phyloP scores from a whole-genome alignment of 2,329 filamentous ascomycete species.

The Penicillium thymicola region DNA sequence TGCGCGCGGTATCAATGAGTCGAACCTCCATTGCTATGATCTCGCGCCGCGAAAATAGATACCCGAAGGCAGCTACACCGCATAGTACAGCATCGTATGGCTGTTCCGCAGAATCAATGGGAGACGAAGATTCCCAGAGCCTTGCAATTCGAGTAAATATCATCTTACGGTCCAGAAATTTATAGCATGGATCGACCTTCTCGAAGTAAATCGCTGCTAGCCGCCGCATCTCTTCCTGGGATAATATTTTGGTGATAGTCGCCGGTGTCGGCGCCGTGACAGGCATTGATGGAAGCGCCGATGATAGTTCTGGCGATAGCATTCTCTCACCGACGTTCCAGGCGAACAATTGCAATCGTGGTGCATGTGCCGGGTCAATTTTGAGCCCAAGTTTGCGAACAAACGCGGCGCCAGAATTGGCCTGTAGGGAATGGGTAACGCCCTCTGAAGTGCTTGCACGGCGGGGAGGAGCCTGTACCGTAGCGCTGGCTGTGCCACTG shows the following conservation, averaged over 20 bases:
- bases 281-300: slow-evolving; percentile 10
- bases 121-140: slow-evolving; percentile 20
- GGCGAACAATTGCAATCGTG: slow-evolving; percentile 54
- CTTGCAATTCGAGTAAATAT: slow-evolving; percentile 31
- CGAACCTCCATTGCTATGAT: slow-evolving; percentile 45
- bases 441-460: slow-evolving; percentile 1
- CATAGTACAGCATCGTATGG: slow-evolving; percentile 51
- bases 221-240: slow-evolving; percentile 47
- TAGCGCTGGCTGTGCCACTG: slow-evolving; percentile 1
- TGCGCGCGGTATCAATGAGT: slow-evolving; percentile 47
- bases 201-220: slow-evolving; percentile 52
- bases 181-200: slow-evolving; percentile 53
- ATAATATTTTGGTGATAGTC: slow-evolving; percentile 48
- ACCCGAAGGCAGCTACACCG: slow-evolving; percentile 55
- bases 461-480: slow-evolving; percentile 9
- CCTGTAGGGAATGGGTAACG: slow-evolving; percentile 47
- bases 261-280: slow-evolving; percentile 13
- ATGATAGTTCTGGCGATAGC: slow-evolving; percentile 14
- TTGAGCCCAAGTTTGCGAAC: slow-evolving; percentile 52
- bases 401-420: slow-evolving; percentile 58
- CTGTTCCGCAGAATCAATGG: slow-evolving; percentile 22
- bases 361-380: slow-evolving; percentile 53
- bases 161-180: slow-evolving; percentile 42
- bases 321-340: slow-evolving; percentile 49
- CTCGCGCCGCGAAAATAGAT: slow-evolving; percentile 49